Evolutionary conservation across 305 asterid species (phyloP).

Genomic region (Ajuga reptans): DNA sequence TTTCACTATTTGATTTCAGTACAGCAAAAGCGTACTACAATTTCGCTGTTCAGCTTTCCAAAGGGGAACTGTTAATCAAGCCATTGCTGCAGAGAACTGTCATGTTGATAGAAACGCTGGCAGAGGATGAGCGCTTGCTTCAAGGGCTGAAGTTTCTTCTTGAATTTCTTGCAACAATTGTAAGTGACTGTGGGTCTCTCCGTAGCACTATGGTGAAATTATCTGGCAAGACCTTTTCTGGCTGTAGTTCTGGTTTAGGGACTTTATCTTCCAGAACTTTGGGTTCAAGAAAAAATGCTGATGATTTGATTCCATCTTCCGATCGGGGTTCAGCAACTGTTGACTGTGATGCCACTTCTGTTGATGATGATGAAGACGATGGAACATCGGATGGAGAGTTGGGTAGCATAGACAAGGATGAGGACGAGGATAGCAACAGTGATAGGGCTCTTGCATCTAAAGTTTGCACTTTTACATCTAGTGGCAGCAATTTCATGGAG

Average conservation of each 20-base stretch:
- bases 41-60: slow-evolving; percentile 66
- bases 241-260: slow-evolving; percentile 53
- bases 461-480: slow-evolving; percentile 97
- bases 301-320: slow-evolving; percentile 60
- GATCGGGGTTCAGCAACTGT: slow-evolving; percentile 63
- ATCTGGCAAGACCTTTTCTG: slow-evolving; percentile 47
- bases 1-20: slow-evolving; percentile 52
- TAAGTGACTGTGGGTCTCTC: slow-evolving; percentile 59
- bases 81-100: slow-evolving; percentile 58
- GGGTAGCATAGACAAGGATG: slow-evolving; percentile 93
- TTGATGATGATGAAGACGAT: slow-evolving; percentile 97
- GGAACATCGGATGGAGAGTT: slow-evolving; percentile 99
- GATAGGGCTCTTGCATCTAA: slow-evolving; percentile 89
- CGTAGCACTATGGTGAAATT: slow-evolving; percentile 41
- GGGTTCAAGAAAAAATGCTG: slow-evolving; percentile 63
- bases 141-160: slow-evolving; percentile 77
- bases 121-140: slow-evolving; percentile 61
- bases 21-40: slow-evolving; percentile 55
- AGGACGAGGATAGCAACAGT: slow-evolving; percentile 82
- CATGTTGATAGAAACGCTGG: slow-evolving; percentile 64
- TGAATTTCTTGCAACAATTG: slow-evolving; percentile 55
- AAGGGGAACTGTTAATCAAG: slow-evolving; percentile 62
- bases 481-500: slow-evolving; percentile 99
- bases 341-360: slow-evolving; percentile 95
- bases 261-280: slow-evolving; percentile 53